Base-by-base conservation (phyloP, 305 asterid species). In the Fraxinus platypoda region DNA sequence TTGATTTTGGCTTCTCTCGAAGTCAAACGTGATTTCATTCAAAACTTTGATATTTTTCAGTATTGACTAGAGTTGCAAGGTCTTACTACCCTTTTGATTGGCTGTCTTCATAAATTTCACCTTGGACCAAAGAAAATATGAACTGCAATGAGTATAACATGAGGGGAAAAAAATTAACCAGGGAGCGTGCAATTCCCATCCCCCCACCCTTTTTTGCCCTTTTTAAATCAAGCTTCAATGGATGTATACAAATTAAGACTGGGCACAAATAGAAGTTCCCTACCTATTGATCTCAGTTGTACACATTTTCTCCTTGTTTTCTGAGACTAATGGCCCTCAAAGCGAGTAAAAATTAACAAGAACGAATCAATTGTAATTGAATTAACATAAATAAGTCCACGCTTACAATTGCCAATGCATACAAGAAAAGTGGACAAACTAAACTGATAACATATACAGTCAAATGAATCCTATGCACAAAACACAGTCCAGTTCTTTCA, bases 391-490 rank as follows among this genome's bases (percentile, higher is more conserved):
- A 64, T 64, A 64, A 21, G 74, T 26, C 35, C 19, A 26, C 74
- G 7, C 33, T 66, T 7, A 19, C 70, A 64, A 64, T 64, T 26
- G 73, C 73, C 9, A 30, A 30, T 19, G 13, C 21, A 4, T 70
- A 70, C 75, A 70, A 70, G 75, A 70, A 30, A 70, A 70, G 34
- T 43, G 75, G 68, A 75, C 59, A 77, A 77, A 81, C 81, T 21
- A 62, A 68, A 86, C 78, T 52, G 59, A 62, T 75, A 77, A 26
- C 75, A 82, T 64, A 5, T 52, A 87, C 83, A 83, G 75, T 23
- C 78, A 62, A 80, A 79, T 78, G 78, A 37, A 81, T 26, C 17
- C 66, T 74, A 83, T 87, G 80, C 81, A 88, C 89, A 82, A 25
- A 68, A 74, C 28, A 26, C 7, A 23, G n/a, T 41, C 81, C 43